Conservation (phyloP, 129 eudicot genomes). For the Chrysanthemum makinoi region DNA sequence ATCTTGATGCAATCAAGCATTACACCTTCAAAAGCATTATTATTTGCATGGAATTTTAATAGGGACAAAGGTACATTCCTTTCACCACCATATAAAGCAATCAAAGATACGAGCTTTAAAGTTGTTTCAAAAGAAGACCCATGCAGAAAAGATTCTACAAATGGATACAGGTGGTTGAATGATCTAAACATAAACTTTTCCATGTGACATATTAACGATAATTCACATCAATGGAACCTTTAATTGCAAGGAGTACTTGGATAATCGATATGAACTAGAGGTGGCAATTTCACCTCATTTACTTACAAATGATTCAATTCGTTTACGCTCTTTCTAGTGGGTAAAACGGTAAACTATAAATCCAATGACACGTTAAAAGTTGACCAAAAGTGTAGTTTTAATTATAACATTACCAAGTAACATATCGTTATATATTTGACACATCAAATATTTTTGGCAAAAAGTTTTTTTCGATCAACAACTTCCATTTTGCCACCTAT, state of each 20-base stretch:
- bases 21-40: no score
- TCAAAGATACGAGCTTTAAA: no score
- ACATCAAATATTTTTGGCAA: background rate
- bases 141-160: no score
- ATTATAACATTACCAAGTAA: background rate
- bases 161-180: no score
- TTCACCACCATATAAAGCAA: no score
- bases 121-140: no score
- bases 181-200: no score
- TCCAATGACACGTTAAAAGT: no score
- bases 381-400: background rate
- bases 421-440: background rate
- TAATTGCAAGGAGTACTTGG: constrained; percentile 41
- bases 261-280: constrained; percentile 32
- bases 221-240: constrained; percentile 3
- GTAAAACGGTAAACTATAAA: constrained; percentile 1
- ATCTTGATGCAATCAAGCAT: no score
- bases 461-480: background rate
- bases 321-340: background rate
- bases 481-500: constrained; percentile 15
- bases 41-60: no score
- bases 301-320: background rate
- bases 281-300: background rate
- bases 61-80: no score
- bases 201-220: background rate